Conservation (phyloP, 192 early-diverging fungal genomes). For the Coemansia sp. region DNA sequence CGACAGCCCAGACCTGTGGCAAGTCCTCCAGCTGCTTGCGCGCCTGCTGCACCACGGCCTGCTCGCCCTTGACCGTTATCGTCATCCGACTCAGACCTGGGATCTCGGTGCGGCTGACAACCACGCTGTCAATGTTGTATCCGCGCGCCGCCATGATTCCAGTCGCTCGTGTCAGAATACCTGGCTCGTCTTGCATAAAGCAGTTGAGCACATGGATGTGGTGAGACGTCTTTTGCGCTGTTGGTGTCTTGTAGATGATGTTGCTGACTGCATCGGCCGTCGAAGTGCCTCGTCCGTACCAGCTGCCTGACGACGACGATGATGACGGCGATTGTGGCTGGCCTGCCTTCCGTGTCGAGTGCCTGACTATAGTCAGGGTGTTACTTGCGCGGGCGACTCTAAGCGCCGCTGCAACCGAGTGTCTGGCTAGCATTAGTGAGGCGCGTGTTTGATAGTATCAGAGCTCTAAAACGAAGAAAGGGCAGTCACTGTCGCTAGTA, state of each 20-base stretch:
- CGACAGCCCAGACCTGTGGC: slow-evolving; percentile 94
- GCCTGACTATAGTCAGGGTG: not conserved
- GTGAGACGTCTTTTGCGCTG: slow-evolving; percentile 50
- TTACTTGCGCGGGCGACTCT: slow-evolving; percentile 24
- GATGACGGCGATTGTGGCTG: slow-evolving; percentile 1
- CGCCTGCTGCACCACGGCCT: slow-evolving; percentile 85
- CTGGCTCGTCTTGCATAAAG: slow-evolving; percentile 88
- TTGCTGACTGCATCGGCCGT: slow-evolving; percentile 50
- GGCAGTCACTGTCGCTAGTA: not conserved
- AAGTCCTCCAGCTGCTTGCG: slow-evolving; percentile 92
- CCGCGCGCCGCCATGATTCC: slow-evolving; percentile 91
- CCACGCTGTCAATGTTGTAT: slow-evolving; percentile 97
- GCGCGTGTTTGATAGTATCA: not conserved
- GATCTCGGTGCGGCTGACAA: slow-evolving; percentile 95
- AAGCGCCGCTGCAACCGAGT: slow-evolving; percentile 17
- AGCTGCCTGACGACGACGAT: slow-evolving; percentile 1
- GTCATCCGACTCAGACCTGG: slow-evolving; percentile 92
- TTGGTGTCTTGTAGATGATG: slow-evolving; percentile 55
- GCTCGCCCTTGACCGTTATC: slow-evolving; percentile 86
- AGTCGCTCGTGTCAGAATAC: slow-evolving; percentile 74
- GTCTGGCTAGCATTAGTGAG: slow-evolving; percentile 17
- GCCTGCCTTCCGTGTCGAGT: slow-evolving; percentile 16
- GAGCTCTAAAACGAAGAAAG: not conserved
- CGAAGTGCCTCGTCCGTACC: slow-evolving; percentile 29
- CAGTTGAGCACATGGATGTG: slow-evolving; percentile 85